These are phyloP conservation scores for Lachancea thermotolerans DNA, from an alignment of 805 yeast genomes.

Conservation along the genomic window DNA sequence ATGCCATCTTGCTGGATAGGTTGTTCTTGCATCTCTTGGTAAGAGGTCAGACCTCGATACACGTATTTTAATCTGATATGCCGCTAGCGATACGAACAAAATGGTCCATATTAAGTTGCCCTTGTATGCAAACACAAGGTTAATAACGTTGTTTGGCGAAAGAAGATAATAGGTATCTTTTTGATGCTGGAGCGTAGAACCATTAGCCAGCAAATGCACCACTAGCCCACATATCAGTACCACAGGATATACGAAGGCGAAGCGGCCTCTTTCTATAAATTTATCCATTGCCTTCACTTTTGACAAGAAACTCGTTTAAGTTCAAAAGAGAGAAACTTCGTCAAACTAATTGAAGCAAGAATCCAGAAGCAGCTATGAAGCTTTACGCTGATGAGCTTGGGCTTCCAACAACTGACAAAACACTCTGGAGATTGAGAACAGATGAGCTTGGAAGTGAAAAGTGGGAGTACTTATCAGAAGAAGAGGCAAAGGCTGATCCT, in stretches of 20 bases:
- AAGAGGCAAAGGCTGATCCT: constrained; percentile 36
- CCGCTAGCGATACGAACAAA: constrained; percentile 20
- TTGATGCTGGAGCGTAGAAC: constrained; percentile 17
- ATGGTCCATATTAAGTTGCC: constrained; percentile 29
- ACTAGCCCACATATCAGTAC: constrained; percentile 17
- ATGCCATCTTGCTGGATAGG: neutral
- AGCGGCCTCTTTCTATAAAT: neutral
- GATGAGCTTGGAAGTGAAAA: constrained; percentile 69
- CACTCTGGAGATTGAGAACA: constrained; percentile 67
- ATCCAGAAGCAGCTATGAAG: neutral
- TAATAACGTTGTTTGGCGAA: constrained; percentile 25
- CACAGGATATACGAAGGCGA: constrained; percentile 13
- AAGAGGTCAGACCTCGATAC: constrained; percentile 9
- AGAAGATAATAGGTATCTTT: constrained; percentile 18
- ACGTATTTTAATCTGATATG: constrained; percentile 15
- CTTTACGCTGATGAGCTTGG: constrained; percentile 66
- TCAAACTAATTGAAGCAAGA: too few species aligned
- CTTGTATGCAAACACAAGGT: constrained; percentile 32
- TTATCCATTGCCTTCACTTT: constrained; percentile 3
- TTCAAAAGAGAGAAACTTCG: neutral
- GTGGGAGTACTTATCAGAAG: constrained; percentile 60
- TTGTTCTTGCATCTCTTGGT: constrained; percentile 10
- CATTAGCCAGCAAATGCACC: constrained; percentile 13
- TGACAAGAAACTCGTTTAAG: neutral
- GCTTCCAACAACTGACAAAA: constrained; percentile 58